Conservation (phyloP, 352 stramenopile genomes). For the Phytophthora podocarpi region DNA sequence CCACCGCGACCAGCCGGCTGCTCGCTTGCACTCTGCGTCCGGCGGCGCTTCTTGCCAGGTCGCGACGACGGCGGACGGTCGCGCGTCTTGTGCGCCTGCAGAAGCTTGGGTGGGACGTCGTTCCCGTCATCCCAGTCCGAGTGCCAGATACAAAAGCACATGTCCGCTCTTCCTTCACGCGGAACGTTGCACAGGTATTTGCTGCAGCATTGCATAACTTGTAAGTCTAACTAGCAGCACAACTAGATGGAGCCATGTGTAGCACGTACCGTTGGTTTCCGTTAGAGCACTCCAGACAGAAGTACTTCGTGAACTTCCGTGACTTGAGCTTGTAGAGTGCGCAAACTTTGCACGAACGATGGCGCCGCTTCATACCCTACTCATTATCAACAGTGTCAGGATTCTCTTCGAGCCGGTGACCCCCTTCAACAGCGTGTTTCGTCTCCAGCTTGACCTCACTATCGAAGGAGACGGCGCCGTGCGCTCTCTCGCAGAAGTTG, state of each 20-base stretch:
- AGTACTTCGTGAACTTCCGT: too few species aligned
- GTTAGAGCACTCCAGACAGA: neutral
- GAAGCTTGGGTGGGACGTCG: too few species aligned
- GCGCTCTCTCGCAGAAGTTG: neutral
- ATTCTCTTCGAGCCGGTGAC: neutral
- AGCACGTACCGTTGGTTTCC: slow-evolving; percentile 1
- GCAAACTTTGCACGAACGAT: too few species aligned
- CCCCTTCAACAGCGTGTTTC: too few species aligned
- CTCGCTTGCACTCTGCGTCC: neutral
- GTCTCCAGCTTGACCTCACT: neutral
- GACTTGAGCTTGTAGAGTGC: too few species aligned
- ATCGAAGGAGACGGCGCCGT: slow-evolving; percentile 1
- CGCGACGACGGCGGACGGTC: too few species aligned
- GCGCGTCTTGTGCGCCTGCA: too few species aligned
- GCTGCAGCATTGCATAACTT: neutral
- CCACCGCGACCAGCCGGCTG: neutral
- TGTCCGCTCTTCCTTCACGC: neutral
- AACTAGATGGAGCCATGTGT: too few species aligned
- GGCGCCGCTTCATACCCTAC: too few species aligned
- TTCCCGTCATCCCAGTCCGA: too few species aligned
- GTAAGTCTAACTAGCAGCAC: neutral
- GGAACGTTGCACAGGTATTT: slow-evolving; percentile 10
- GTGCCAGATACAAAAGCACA: neutral
- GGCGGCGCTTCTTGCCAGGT: neutral
- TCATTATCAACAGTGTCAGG: too few species aligned